Conservation (phyloP, 1,284 basidiomycete species). For the Heterobasidion annosum region DNA sequence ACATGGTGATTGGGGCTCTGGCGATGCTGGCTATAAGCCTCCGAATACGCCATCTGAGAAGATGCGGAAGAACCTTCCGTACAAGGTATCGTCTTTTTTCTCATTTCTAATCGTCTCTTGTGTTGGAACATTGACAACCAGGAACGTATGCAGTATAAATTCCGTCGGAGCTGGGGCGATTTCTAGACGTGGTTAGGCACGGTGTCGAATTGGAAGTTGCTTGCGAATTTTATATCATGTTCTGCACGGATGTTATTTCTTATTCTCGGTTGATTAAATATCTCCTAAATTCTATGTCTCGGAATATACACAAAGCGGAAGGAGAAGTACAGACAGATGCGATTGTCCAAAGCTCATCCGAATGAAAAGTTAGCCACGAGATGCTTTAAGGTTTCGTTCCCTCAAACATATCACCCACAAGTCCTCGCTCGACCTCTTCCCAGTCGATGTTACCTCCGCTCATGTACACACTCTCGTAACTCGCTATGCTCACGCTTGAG, state of each 20-base stretch:
- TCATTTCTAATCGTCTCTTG: constrained; percentile 4
- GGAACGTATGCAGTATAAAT: constrained; percentile 76
- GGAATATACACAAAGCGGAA: background rate
- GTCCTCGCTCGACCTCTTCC: constrained; percentile 73
- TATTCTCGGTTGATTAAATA: no score
- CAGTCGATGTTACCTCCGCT: constrained; percentile 77
- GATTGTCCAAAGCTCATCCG: background rate
- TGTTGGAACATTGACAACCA: constrained; percentile 33
- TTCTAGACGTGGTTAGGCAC: constrained; percentile 33
- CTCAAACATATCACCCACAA: constrained; percentile 87
- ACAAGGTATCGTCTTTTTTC: constrained; percentile 55
- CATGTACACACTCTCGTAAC: constrained; percentile 85
- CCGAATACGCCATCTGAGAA: constrained; percentile 62
- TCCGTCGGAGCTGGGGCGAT: constrained; percentile 78
- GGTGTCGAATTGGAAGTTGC: no score
- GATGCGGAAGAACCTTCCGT: constrained; percentile 73
- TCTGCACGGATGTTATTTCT: no score
- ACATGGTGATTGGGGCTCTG: constrained; percentile 64
- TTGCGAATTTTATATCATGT: no score
- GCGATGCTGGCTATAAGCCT: constrained; percentile 66
- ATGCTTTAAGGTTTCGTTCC: constrained; percentile 28
- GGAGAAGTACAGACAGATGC: background rate
- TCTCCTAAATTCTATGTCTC: no score
- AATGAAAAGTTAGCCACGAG: background rate
- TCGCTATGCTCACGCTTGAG: constrained; percentile 77